Base-by-base conservation (phyloP, 106 monocot species). In the Apostasia shenzhenica region DNA sequence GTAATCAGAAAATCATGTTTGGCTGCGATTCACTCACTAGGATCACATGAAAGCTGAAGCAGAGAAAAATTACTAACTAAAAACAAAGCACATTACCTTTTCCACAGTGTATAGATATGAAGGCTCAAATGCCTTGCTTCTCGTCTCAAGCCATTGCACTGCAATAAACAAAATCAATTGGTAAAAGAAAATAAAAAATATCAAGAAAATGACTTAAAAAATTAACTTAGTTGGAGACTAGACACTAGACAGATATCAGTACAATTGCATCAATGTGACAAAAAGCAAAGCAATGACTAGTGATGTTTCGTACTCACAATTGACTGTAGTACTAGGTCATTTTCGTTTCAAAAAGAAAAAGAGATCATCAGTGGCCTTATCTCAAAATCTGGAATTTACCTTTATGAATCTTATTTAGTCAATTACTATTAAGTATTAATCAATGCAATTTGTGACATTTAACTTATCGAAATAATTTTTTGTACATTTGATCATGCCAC, bases 51-150 rank as follows among this genome's bases (percentile, higher is more conserved):
- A 59, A 62, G 62, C 62, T 44, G 43, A 62, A 62, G 45, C 45
- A 62, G 45, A 44, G 1, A 42, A 58, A 41, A 52, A 41, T 41
- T 61, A 26, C 2, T 41, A 43, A 13, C 41, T 8, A 3, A 59
- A 12, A 26, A 41, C 7, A 71, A 6, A 13, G 46, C 37, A 61
- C 8, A 59, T 13, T 77, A 90, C 99, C 99, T 99, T 99, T 68
- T 99, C 99, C 40, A 79, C 74, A 72, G 93, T 89, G 77, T 92
- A 99, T 1, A 99, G 64, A 70, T 90, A 99, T 61, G 90, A 90
- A 61, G 99, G 93, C 59, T 93, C 99, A 81, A 90, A 89, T 72
- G 99, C 76, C 73, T 80, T 84, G 85, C 93, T 92, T 76, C 87
- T 76, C 67, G 67, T 90, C 69, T 90, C 94, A 82, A 94, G 84